A percentile compares a stretch with the other conserved stretches of the same genome.
These are phyloP conservation scores for Arachis hypogaea DNA, from an alignment of 306 rosid species.

Conservation along the genomic window DNA sequence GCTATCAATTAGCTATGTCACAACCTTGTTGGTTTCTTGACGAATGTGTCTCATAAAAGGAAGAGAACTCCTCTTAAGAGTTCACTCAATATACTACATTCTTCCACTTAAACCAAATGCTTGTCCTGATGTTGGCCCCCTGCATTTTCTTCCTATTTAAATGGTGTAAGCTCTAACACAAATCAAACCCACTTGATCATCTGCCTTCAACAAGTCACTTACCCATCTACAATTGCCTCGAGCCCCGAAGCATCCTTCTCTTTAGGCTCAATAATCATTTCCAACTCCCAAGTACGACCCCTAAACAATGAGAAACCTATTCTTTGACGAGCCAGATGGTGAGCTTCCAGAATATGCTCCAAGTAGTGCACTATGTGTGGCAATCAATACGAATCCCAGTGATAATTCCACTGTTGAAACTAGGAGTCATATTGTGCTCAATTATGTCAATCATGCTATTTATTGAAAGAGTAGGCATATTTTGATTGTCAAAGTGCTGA, in stretches of 20 bases:
- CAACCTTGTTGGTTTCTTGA: slow-evolving; percentile 47
- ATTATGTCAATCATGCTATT: slow-evolving; percentile 62
- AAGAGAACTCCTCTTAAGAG: slow-evolving; percentile 33
- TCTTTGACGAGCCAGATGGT: slow-evolving; percentile 47
- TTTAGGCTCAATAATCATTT: slow-evolving; percentile 38
- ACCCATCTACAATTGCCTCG: slow-evolving; percentile 35
- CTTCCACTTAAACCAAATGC: slow-evolving; percentile 45
- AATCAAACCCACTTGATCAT: slow-evolving; percentile 38
- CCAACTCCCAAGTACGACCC: slow-evolving; percentile 26
- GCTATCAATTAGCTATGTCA: slow-evolving; percentile 52
- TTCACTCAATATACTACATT: slow-evolving; percentile 45
- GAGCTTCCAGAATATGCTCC: slow-evolving; percentile 43
- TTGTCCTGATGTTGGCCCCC: slow-evolving; percentile 42
- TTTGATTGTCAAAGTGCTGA: slow-evolving; percentile 51
- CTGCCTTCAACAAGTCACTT: slow-evolving; percentile 29
- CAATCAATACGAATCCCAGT: slow-evolving; percentile 50
- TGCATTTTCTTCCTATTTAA: slow-evolving; percentile 43
- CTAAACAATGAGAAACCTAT: slow-evolving; percentile 50
- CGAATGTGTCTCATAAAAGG: slow-evolving; percentile 43
- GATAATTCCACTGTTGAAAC: slow-evolving; percentile 49
- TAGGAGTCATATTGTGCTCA: slow-evolving; percentile 56
- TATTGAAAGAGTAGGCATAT: slow-evolving; percentile 55
- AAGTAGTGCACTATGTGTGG: slow-evolving; percentile 51
- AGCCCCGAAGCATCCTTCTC: slow-evolving; percentile 39
- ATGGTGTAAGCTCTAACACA: slow-evolving; percentile 36